Conservation (phyloP, 192 early-diverging fungal genomes). For the Umbelopsis sp. region DNA sequence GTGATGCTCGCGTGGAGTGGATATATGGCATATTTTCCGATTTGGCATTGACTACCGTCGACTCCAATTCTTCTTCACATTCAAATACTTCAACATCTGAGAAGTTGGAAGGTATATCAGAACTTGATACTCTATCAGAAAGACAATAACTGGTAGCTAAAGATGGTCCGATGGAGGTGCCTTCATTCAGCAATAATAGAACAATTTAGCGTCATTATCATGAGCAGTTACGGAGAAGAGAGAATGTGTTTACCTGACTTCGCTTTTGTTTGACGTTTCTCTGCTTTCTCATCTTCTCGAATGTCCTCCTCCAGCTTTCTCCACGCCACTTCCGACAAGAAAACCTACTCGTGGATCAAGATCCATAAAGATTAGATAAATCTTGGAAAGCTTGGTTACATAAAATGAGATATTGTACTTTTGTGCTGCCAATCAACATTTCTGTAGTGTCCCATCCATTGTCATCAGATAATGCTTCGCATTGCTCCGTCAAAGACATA, state of each 20-base stretch:
- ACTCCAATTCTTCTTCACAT: slow-evolving; percentile 42
- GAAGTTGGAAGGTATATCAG: too few relatives aligned
- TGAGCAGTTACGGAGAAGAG: too few relatives aligned
- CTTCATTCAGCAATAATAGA: too few relatives aligned
- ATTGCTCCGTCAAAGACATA: slow-evolving; percentile 34
- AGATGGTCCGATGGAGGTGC: too few relatives aligned
- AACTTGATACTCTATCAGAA: too few relatives aligned
- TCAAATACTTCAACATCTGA: slow-evolving; percentile 27
- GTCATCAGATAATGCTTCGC: slow-evolving; percentile 36
- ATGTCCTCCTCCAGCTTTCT: slow-evolving; percentile 80
- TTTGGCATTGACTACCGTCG: slow-evolving; percentile 25
- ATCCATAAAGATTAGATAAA: not conserved
- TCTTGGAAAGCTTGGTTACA: too few relatives aligned
- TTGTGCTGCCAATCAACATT: not conserved
- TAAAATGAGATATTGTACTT: not conserved
- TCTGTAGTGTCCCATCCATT: slow-evolving; percentile 22
- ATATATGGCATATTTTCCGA: slow-evolving; percentile 45
- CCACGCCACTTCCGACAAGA: slow-evolving; percentile 78
- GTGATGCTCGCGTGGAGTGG: slow-evolving; percentile 31
- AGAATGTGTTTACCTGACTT: slow-evolving; percentile 21
- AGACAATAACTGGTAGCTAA: too few relatives aligned
- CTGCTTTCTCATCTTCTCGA: slow-evolving; percentile 63
- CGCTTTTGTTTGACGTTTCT: slow-evolving; percentile 52
- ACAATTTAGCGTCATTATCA: too few relatives aligned
- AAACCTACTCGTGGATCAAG: slow-evolving; percentile 47